Evolutionary conservation across 768 basidiomycete genomes (phyloP).

Genomic region (Lactifluus pinguis): DNA sequence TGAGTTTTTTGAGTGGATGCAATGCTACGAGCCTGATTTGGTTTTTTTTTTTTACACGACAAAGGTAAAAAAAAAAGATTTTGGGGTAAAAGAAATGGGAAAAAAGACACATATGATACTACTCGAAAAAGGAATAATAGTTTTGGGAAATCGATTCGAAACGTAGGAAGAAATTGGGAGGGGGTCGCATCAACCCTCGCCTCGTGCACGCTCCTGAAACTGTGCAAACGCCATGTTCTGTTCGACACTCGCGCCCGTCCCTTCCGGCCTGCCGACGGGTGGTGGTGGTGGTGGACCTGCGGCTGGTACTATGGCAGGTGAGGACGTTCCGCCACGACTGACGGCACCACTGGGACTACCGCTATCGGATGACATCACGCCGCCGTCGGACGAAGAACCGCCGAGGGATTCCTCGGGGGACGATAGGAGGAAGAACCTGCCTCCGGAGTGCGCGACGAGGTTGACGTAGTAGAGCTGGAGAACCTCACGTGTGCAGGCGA

Average conservation of each 20-base stretch:
- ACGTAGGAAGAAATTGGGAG: too few relatives aligned
- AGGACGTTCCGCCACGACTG: slow-evolving; percentile 20
- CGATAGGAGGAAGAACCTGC: slow-evolving; percentile 40
- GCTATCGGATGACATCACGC: slow-evolving; percentile 19
- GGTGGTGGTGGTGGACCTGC: slow-evolving; percentile 26
- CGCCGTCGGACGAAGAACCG: slow-evolving; percentile 39
- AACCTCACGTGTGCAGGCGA: slow-evolving; percentile 88
- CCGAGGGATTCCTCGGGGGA: slow-evolving; percentile 7
- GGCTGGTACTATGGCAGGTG: slow-evolving; percentile 32
- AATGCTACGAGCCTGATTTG: too few relatives aligned
- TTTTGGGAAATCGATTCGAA: neutral
- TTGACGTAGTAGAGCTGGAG: slow-evolving; percentile 93
- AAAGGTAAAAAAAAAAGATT: neutral
- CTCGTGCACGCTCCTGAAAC: slow-evolving; percentile 28
- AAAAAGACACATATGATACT: neutral
- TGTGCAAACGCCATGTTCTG: slow-evolving; percentile 80
- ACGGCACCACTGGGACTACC: neutral
- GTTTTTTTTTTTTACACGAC: too few relatives aligned
- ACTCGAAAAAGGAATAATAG: neutral
- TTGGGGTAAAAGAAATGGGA: too few relatives aligned
- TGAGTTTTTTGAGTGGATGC: too few relatives aligned
- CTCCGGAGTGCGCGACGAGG: slow-evolving; percentile 73
- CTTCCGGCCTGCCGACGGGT: slow-evolving; percentile 28
- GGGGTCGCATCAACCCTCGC: neutral
- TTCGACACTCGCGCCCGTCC: slow-evolving; percentile 48